A percentile compares a stretch with the other conserved stretches of the same genome.
Conservation (phyloP, 2,329 filamentous ascomycete species). For the Didymellaceae sp. region DNA sequence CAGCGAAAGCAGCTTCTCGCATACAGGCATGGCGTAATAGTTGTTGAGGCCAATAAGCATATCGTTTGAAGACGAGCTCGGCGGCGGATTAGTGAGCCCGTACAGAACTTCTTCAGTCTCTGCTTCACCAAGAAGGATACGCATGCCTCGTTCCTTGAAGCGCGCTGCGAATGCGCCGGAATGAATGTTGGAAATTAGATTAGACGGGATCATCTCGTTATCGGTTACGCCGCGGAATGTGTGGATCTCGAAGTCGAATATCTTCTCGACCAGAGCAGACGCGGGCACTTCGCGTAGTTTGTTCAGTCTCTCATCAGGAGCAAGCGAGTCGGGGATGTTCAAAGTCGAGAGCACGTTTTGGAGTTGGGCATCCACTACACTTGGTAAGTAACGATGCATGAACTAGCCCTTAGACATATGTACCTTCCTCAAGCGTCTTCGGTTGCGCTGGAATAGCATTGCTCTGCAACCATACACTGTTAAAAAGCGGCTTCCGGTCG, state of each 20-base stretch:
- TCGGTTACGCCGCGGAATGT: constrained; percentile 15
- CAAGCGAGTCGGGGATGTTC: neutral
- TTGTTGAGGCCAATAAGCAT: constrained; percentile 13
- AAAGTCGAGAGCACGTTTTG: constrained; percentile 8
- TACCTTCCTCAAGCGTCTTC: constrained; percentile 9
- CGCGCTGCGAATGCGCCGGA: constrained; percentile 5
- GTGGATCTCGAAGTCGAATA: constrained; percentile 9
- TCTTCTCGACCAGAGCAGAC: neutral
- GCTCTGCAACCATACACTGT: constrained; percentile 8
- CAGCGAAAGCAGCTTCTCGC: constrained; percentile 1
- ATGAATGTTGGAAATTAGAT: constrained; percentile 6
- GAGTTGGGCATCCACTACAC: constrained; percentile 3
- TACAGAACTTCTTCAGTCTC: constrained; percentile 11
- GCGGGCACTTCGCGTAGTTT: constrained; percentile 7
- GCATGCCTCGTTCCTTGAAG: constrained; percentile 12
- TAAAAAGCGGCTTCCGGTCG: constrained; percentile 3
- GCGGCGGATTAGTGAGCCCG: constrained; percentile 9
- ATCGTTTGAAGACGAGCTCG: neutral
- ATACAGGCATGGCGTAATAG: constrained; percentile 10
- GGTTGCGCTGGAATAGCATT: constrained; percentile 18
- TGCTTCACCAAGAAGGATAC: constrained; percentile 9
- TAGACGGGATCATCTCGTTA: constrained; percentile 2
- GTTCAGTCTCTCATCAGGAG: constrained; percentile 1
- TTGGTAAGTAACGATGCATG: neutral
- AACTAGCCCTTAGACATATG: neutral